phyloP scores from a whole-genome alignment of 2,329 filamentous ascomycete species.

The Pseudogymnoascus sp. region DNA sequence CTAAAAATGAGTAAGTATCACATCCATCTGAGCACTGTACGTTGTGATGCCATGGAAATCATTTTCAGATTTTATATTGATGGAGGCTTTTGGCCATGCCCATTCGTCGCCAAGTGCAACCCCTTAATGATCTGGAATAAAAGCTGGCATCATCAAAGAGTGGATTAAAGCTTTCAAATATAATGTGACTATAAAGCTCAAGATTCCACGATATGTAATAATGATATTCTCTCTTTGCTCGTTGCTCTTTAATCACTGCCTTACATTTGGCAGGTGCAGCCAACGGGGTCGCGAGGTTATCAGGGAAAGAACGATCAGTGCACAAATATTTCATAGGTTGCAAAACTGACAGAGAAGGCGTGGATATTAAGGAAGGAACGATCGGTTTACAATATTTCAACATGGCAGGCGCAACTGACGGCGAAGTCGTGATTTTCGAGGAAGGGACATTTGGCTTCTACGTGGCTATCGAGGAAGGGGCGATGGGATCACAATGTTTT shows the following conservation, averaged over 20 bases:
- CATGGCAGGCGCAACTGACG: background rate
- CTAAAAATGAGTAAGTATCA: background rate
- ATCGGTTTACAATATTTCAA: background rate
- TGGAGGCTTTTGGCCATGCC: background rate
- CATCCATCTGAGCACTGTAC: background rate
- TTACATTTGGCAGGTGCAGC: background rate
- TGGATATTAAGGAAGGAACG: background rate
- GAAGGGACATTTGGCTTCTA: background rate
- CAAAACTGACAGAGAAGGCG: background rate
- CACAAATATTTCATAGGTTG: background rate
- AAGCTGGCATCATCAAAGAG: background rate
- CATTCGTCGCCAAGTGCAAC: background rate
- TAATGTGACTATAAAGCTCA: background rate
- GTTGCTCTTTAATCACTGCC: no score
- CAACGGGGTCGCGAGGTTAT: background rate
- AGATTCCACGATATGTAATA: background rate
- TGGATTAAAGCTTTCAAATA: background rate
- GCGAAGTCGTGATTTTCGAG: background rate
- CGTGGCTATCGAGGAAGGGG: background rate
- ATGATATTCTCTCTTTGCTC: background rate
- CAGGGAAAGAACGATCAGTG: background rate
- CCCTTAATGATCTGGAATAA: background rate
- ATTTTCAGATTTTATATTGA: background rate
- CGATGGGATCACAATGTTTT: background rate
- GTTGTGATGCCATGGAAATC: background rate